Base-by-base conservation (phyloP, 768 basidiomycete genomes). In the Lentinula raphanica region DNA sequence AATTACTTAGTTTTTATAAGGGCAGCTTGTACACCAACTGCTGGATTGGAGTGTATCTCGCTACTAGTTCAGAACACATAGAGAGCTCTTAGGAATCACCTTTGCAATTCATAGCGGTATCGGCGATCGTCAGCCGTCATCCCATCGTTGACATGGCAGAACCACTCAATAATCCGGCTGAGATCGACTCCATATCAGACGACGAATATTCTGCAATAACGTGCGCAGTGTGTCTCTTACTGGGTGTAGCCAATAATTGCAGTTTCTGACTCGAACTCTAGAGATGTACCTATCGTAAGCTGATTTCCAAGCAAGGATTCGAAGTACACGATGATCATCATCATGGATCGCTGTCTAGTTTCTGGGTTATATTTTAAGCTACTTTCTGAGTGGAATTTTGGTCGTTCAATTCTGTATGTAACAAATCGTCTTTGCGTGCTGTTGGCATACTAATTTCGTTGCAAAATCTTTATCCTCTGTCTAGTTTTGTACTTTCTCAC, bases 381-480 rank as follows among this genome's bases (percentile, higher is more conserved):
- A 44, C 29, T 31, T 50, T 29, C 49, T 60, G 15, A 45, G 32
- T 15, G 59, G 59, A 6, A 56, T 56, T 48, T 25, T 60, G 56
- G 29, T 49, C 23, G 59, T 58, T 4, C 59, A 60, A 57, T 38
- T 56, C 25, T 60, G 59, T 60, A 57, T n/a, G 51, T 53, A 17
- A 48, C 28, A 11, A 19, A 12, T 31, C 27, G 15, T 25, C 15
- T 2, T 21, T 23, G 8, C 27, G 11, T 15, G 15, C 19, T 49
- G n/a, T 17, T 19, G 12, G 21, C 25, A 38, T 5, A 15, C 15
- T 12, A 28, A n/a, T n/a, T n/a, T n/a, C 38, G 27, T 50, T 40
- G n/a, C n/a, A n/a, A 7, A 9, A n/a, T 31, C 13, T 49, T 28
- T 25, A 25, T 31, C 12, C 19, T 1, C 32, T 27, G 28, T 25